Evolutionary conservation across 169 alveolate genomes (phyloP).

Genomic region (Plasmodium inui): DNA sequence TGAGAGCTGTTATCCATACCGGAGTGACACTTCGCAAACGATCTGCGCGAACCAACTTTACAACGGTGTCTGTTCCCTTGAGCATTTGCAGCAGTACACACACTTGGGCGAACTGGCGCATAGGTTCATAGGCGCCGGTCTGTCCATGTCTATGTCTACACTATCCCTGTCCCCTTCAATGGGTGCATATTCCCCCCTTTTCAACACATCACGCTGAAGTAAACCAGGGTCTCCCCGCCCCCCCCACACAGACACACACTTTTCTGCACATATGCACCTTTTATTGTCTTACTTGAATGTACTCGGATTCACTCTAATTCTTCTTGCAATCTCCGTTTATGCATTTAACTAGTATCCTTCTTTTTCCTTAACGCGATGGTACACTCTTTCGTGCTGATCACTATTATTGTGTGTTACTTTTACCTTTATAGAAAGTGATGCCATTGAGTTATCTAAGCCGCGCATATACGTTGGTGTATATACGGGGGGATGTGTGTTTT

Average conservation of each 20-base stretch:
- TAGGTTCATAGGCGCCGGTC: not conserved
- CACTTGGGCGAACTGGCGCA: not conserved
- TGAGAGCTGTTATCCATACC: not conserved
- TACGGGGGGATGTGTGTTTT: not conserved
- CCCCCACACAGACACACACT: not conserved
- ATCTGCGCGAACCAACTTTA: not conserved
- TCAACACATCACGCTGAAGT: not conserved
- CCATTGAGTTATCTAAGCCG: not conserved
- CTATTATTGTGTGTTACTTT: not conserved
- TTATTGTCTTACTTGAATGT: constrained; percentile 4
- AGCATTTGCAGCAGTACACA: not conserved
- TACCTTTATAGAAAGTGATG: not conserved
- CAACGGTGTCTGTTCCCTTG: not conserved
- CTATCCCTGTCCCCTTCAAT: not conserved
- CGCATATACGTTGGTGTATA: not conserved
- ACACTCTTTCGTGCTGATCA: not conserved
- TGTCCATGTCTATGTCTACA: not conserved
- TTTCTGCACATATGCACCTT: not conserved
- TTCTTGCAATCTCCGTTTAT: not conserved
- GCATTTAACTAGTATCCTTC: not conserved
- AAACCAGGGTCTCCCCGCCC: not conserved
- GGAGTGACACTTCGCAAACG: not conserved
- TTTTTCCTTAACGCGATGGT: not conserved
- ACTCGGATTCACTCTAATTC: not conserved
- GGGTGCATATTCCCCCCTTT: not conserved